Conservation (phyloP, 2,329 filamentous ascomycete species). For the Dothistroma pini region DNA sequence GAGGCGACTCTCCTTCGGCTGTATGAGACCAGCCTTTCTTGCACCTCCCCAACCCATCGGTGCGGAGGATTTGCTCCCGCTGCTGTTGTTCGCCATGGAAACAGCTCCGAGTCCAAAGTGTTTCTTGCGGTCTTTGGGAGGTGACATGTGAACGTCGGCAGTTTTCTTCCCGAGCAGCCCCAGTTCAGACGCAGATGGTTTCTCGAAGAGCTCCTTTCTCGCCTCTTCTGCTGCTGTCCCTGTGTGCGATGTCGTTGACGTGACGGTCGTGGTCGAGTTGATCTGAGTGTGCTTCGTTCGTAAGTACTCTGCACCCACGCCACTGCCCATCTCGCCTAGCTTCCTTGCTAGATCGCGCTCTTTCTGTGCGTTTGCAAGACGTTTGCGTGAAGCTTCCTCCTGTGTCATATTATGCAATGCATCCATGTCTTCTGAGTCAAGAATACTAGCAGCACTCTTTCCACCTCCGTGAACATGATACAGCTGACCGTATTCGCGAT, state of each 20-base stretch:
- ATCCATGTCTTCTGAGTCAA: constrained; percentile 62
- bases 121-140: constrained; percentile 41
- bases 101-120: constrained; percentile 37
- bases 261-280: constrained; percentile 17
- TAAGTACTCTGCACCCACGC: constrained; percentile 70
- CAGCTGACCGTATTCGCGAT: constrained; percentile 51
- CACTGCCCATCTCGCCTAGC: constrained; percentile 60
- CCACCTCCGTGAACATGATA: constrained; percentile 39
- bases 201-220: constrained; percentile 20
- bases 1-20: constrained; percentile 29
- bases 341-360: constrained; percentile 69
- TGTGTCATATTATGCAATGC: constrained; percentile 50
- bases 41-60: constrained; percentile 50
- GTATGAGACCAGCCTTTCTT: constrained; percentile 40
- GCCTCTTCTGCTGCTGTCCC: constrained; percentile 15
- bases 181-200: constrained; percentile 34
- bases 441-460: constrained; percentile 55
- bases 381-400: constrained; percentile 63
- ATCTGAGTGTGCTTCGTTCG: constrained; percentile 31
- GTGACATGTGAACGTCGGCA: constrained; percentile 40
- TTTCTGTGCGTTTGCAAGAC: constrained; percentile 63
- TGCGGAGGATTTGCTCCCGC: constrained; percentile 32
- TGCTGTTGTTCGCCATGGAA: constrained; percentile 18
- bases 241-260: constrained; percentile 14
- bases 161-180: constrained; percentile 46